A percentile compares a stretch with the other conserved stretches of the same genome.
Evolutionary conservation across 1,284 basidiomycete genomes (phyloP).

Genomic region (Trichosporon sp.): DNA sequence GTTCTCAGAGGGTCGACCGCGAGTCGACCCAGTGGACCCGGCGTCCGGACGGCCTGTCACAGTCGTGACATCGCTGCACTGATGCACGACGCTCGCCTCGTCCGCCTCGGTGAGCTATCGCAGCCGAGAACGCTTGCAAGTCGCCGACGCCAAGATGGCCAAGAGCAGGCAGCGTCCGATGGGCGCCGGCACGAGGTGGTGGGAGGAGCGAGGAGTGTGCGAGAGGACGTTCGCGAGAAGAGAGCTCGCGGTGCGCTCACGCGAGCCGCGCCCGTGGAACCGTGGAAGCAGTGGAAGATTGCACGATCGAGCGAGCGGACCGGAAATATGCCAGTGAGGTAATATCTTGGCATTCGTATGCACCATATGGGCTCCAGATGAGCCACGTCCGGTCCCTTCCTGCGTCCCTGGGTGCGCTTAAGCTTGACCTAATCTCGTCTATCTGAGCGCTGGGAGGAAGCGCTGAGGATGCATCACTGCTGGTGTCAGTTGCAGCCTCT

Average conservation of each 20-base stretch:
- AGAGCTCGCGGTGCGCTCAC: background rate
- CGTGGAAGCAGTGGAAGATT: background rate
- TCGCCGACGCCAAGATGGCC: background rate
- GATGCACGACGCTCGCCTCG: background rate
- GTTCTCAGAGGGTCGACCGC: background rate
- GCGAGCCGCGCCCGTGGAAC: background rate
- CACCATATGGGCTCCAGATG: background rate
- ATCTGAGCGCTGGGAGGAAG: too few relatives aligned
- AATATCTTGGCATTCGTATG: background rate
- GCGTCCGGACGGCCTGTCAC: background rate
- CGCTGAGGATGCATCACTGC: background rate
- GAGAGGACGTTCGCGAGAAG: background rate
- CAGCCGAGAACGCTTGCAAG: background rate
- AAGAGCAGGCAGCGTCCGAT: background rate
- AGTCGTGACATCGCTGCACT: background rate
- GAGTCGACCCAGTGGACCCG: background rate
- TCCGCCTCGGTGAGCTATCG: background rate
- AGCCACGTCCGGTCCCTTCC: background rate
- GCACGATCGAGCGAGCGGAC: background rate
- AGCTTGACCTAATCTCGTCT: background rate
- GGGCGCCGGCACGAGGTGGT: background rate
- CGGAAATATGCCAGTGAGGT: background rate
- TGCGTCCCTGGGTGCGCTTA: background rate
- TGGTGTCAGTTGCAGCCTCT: background rate
- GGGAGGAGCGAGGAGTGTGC: background rate